Base-by-base conservation (phyloP, 2,329 filamentous ascomycete genomes). In the Microsporum audouinii region DNA sequence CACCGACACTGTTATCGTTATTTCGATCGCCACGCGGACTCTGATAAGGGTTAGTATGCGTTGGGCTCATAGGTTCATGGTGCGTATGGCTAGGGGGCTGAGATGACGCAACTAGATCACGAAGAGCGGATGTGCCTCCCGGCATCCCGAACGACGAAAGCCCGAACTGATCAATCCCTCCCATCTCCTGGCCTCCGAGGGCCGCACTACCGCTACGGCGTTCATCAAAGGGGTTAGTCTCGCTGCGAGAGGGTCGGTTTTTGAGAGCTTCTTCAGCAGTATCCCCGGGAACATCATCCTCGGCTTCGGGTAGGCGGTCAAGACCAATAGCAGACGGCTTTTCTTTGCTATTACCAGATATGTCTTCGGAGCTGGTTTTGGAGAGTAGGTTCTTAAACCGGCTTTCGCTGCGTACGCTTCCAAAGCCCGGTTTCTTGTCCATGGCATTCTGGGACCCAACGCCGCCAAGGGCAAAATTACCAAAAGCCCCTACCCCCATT, bases 1-100 rank as follows among this genome's bases (percentile, higher is more conserved):
- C 14, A 47, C n/a, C 41, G 12, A 47, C 57, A 6, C 57, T 82
- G 56, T 89, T 85, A 3, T 60, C 82, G 56, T 89, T 85, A 3
- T 78, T 78, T 51, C 85, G 85, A 31, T 91, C 88, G 41, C 87
- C 88, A 57, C 55, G 36, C 1, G 94, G 94, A 72, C 92, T 97
- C 65, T 91, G 89, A 71, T 94, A 99, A 1, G 94, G 94, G 70
- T 99, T 99, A 2, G 94, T 97, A 69, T 95, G 89, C 0, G 91
- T 94, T 8, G 94, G 94, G 71, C 92, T 97, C 70, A 89, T 83
- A 0, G 88, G 87, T 62, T 90, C 88, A 65, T 86, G 79, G 58
- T 77, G 75, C 56, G 76, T 73, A 59, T 77, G 72, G 58, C 75
- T 77, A 8, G 81, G 80, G 14, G 79, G 80, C 49, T 82, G 79